Evolutionary conservation across 2,329 filamentous ascomycete species (phyloP).

Genomic region (Colletotrichum cuscutae): DNA sequence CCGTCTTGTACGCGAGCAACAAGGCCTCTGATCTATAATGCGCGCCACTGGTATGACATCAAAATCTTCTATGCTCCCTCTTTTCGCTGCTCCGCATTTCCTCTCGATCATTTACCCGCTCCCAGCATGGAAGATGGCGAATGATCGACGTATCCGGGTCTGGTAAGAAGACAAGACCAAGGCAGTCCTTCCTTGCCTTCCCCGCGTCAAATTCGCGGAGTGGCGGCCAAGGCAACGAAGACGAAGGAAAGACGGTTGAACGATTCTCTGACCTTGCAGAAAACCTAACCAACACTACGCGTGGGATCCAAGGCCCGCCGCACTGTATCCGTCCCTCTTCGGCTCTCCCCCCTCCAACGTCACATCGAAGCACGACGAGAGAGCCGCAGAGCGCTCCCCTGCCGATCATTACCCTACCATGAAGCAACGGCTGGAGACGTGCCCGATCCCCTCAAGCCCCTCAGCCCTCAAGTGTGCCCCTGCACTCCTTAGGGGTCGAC

Average conservation of each 20-base stretch:
- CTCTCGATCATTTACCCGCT: background rate
- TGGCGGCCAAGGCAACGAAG: background rate
- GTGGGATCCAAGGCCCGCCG: background rate
- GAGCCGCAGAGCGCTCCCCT: slow-evolving; percentile 1
- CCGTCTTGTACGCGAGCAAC: background rate
- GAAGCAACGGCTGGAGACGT: slow-evolving; percentile 8
- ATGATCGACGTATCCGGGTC: background rate
- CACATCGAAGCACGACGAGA: background rate
- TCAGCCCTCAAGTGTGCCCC: background rate
- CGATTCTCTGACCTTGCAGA: background rate
- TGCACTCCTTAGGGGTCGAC: background rate
- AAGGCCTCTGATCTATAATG: slow-evolving; percentile 3
- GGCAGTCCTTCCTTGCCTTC: background rate
- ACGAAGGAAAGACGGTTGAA: background rate
- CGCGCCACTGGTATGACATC: slow-evolving; percentile 9
- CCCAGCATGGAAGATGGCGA: background rate
- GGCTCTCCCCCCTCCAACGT: background rate
- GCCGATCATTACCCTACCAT: slow-evolving; percentile 18
- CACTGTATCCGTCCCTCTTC: background rate
- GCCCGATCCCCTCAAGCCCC: background rate
- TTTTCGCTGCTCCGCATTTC: too few relatives aligned
- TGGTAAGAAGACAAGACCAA: background rate
- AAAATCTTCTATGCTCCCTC: background rate
- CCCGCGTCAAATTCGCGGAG: background rate
- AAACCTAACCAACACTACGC: background rate